These are phyloP conservation scores for Exophiala alcalophila DNA, from an alignment of 2,329 filamentous ascomycete species.

Conservation along the genomic window DNA sequence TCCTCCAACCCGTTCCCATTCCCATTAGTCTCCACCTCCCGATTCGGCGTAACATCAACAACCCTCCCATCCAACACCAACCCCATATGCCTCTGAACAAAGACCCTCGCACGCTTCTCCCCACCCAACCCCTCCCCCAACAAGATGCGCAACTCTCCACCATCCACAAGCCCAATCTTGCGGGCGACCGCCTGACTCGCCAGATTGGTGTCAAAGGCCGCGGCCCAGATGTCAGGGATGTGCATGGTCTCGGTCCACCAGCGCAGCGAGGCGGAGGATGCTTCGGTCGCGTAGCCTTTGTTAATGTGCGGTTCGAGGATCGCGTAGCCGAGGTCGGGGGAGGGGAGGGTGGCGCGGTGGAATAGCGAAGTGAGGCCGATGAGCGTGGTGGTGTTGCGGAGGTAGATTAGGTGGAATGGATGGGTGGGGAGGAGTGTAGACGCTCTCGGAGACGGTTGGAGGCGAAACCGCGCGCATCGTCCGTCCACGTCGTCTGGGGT, in stretches of 20 bases:
- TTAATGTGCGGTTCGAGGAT: slow-evolving; percentile 2
- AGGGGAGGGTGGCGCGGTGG: slow-evolving; percentile 5
- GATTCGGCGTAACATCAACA: slow-evolving; percentile 4
- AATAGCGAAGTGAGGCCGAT: slow-evolving; percentile 9
- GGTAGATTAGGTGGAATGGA: slow-evolving; percentile 7
- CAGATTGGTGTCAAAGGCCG: slow-evolving; percentile 4
- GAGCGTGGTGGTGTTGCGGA: not conserved
- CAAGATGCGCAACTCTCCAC: slow-evolving; percentile 1
- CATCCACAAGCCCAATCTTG: slow-evolving; percentile 16
- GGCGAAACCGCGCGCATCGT: not conserved
- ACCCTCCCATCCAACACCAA: slow-evolving; percentile 4
- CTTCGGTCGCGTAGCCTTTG: slow-evolving; percentile 16
- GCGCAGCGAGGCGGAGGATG: slow-evolving; percentile 3
- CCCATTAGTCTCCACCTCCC: not conserved
- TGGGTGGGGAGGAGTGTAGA: slow-evolving; percentile 8
- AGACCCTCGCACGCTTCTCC: not conserved
- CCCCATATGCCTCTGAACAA: slow-evolving; percentile 8
- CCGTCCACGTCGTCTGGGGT: slow-evolving; percentile 2
- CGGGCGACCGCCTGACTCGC: slow-evolving; percentile 5
- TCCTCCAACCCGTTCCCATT: not conserved
- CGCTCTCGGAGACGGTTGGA: too few relatives aligned
- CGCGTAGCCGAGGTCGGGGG: slow-evolving; percentile 9
- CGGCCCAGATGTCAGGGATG: slow-evolving; percentile 8
- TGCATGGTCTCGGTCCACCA: slow-evolving; percentile 12
- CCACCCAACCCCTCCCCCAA: not conserved